Evolutionary conservation across 1,139 yeast genomes (phyloP).

Genomic region (Sugiyamaella sp.): DNA sequence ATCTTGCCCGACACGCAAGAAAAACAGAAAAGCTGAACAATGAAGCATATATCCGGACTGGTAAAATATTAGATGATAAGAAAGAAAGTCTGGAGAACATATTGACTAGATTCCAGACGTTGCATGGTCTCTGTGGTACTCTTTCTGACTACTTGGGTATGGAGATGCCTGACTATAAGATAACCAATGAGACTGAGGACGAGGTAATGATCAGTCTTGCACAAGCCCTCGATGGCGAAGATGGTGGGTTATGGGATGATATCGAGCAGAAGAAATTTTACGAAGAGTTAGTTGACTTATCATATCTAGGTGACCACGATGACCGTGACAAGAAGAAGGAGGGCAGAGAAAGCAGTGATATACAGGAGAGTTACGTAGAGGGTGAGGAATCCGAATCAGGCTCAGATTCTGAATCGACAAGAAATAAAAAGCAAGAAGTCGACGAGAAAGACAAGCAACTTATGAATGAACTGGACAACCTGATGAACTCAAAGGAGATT

Average conservation of each 20-base stretch:
- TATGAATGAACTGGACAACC: slow-evolving; percentile 17
- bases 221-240: slow-evolving; percentile 38
- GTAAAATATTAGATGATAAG: slow-evolving; percentile 60
- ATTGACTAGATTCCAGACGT: slow-evolving; percentile 48
- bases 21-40: slow-evolving; percentile 49
- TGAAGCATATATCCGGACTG: slow-evolving; percentile 65
- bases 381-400: slow-evolving; percentile 15
- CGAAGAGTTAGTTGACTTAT: slow-evolving; percentile 47
- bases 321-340: slow-evolving; percentile 25
- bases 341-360: slow-evolving; percentile 20
- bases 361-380: slow-evolving; percentile 34
- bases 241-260: slow-evolving; percentile 60
- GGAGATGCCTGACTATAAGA: slow-evolving; percentile 43
- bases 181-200: slow-evolving; percentile 33
- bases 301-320: slow-evolving; percentile 28
- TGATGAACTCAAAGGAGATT: slow-evolving; percentile 10
- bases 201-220: slow-evolving; percentile 35
- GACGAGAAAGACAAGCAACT: slow-evolving; percentile 16
- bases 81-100: slow-evolving; percentile 49
- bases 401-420: slow-evolving; percentile 38
- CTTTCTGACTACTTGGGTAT: slow-evolving; percentile 51
- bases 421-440: slow-evolving; percentile 34
- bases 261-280: slow-evolving; percentile 67
- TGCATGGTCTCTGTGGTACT: slow-evolving; percentile 49
- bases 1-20: slow-evolving; percentile 44